These are phyloP conservation scores for Solanum gracilifrons DNA, from an alignment of 257 asterid genomes.

Conservation along the genomic window DNA sequence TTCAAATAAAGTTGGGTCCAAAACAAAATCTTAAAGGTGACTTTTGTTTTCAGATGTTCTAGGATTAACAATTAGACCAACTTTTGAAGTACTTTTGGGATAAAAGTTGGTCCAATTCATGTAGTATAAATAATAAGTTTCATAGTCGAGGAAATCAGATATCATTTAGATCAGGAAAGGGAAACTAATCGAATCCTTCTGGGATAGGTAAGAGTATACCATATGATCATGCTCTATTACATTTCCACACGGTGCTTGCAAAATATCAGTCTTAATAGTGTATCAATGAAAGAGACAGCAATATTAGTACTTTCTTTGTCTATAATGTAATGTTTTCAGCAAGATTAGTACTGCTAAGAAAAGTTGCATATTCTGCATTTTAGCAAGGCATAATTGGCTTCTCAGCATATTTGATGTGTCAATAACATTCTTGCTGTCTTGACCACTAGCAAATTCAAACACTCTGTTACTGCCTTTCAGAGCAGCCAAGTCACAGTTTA, in stretches of 20 bases:
- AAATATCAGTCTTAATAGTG: not conserved
- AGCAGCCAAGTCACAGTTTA: not conserved
- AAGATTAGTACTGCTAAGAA: not conserved
- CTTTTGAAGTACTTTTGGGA: not conserved
- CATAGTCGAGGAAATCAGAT: not conserved
- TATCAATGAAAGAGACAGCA: not conserved
- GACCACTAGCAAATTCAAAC: not conserved
- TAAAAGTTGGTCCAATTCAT: not conserved
- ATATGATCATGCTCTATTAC: not conserved
- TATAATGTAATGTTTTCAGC: not conserved
- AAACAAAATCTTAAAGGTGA: not conserved
- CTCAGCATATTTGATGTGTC: not conserved
- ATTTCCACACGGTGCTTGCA: not conserved
- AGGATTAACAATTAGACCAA: not conserved
- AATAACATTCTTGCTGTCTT: not conserved
- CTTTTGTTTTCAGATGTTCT: not conserved
- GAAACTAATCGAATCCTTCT: not conserved
- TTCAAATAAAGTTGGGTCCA: not conserved
- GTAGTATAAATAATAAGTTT: not conserved
- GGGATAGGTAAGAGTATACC: not conserved
- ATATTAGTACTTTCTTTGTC: not conserved
- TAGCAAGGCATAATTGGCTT: not conserved
- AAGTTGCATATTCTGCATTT: not conserved
- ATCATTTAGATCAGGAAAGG: not conserved
- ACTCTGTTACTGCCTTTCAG: not conserved